Percentiles rank a stretch among this genome's conserved stretches.
These are phyloP conservation scores for Lepidium africanum DNA, from an alignment of 345 rosid species.

Conservation along the genomic window DNA sequence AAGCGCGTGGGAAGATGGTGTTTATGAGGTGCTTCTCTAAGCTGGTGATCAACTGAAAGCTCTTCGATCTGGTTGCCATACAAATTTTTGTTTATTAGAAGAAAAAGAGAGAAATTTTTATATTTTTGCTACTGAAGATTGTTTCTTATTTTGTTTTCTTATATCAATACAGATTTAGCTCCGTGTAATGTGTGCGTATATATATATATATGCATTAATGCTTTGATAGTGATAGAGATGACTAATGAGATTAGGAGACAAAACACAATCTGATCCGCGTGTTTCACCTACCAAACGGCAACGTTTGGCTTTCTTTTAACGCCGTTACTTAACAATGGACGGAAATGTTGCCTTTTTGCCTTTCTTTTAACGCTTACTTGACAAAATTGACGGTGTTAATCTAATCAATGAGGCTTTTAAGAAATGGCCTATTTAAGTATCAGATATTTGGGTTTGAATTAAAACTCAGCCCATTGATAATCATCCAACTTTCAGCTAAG, in stretches of 20 bases:
- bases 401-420: background rate
- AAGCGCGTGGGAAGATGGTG: constrained; percentile 23
- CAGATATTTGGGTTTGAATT: background rate
- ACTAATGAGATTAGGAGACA: background rate
- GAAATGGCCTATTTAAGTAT: background rate
- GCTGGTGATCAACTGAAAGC: constrained; percentile 38
- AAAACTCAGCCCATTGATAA: background rate
- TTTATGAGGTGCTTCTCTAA: constrained; percentile 37
- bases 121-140: background rate
- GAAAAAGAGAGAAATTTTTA: background rate
- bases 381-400: background rate
- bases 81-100: constrained; percentile 7
- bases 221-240: background rate
- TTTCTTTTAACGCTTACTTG: constrained; percentile 10
- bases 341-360: background rate
- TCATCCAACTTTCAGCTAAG: too few species aligned
- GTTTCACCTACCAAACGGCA: constrained; percentile 23
- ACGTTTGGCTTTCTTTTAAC: constrained; percentile 13
- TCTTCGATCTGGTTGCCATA: constrained; percentile 59
- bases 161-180: background rate
- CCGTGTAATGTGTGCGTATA: constrained; percentile 4
- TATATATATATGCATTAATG: background rate
- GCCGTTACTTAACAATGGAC: constrained; percentile 16
- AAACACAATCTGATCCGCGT: constrained; percentile 19
- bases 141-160: background rate